Base-by-base conservation (phyloP, 1,139 yeast genomes). In the Ogataea hybrid region DNA sequence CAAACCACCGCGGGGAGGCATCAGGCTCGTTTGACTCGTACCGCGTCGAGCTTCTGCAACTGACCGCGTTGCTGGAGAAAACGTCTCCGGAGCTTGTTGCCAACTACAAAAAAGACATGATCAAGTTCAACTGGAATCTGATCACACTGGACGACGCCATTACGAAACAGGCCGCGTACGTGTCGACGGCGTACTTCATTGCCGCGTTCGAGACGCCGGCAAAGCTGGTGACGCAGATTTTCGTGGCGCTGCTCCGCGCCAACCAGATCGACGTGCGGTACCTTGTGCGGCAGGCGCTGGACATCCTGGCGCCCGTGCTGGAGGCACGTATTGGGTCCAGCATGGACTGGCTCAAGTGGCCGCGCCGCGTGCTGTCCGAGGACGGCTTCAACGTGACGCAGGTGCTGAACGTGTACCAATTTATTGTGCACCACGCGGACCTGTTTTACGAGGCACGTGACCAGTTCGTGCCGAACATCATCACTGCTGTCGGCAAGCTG, bases 51-150 rank as follows among this genome's bases (percentile, higher is more conserved):
- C 69, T 92, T 12, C 70, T 94, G 31, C 96, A 90, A 53, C 65
- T 88, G 60, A 84, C 97, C 0, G 81, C 96, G 0, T 66, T 85
- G 39, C 65, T 92, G 35, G 77, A 90, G 32, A 83, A 82, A 56
- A 75, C 80, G 65, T 83, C 88, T 2, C 79, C 96, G 0, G 62
- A 68, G 1, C 62, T 72, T 16, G 73, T 88, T 14, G 68, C 75
- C 7, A 83, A 78, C n/a, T 75, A 79, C 51, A 75, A 89, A 36
- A 92, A 89, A 57, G 96, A 89, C 54, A 79, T 92, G 35, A 87
- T 92, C 63, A 89, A 88, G 61, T 92, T 90, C 66, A 86, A 92
- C 52, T 94, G 98, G 98, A 86, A 86, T 53, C 87, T 83, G 57
- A 84, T 92, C 57, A 88, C 88, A 54, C 67, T 90, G 35, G 97